Evolutionary conservation across 1,284 basidiomycete genomes (phyloP).

Genomic region (Paramarasmius palmivorus): DNA sequence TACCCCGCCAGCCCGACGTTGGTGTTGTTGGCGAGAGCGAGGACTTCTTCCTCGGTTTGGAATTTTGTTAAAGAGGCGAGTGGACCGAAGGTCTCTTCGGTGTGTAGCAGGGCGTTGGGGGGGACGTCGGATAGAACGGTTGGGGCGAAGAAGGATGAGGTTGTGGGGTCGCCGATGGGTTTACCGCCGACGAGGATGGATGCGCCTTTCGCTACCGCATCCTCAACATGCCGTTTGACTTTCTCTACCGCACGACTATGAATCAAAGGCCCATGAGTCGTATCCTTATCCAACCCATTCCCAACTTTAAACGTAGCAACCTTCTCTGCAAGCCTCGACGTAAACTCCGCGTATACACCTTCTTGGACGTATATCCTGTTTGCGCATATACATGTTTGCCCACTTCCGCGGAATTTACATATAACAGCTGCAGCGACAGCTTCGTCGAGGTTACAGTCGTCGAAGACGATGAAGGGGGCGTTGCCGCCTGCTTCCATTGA

Average conservation of each 20-base stretch:
- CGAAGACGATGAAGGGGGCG: conserved; percentile 94
- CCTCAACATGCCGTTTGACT: conserved; percentile 84
- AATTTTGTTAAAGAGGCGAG: conserved; percentile 81
- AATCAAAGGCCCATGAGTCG: conserved; percentile 94
- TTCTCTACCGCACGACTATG: conserved; percentile 87
- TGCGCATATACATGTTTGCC: conserved; percentile 90
- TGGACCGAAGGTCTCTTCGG: conserved; percentile 91
- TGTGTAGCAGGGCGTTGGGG: conserved; percentile 56
- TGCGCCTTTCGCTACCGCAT: conserved; percentile 83
- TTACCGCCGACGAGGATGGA: conserved; percentile 88
- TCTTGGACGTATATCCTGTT: conserved; percentile 89
- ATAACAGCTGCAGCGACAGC: conserved; percentile 88
- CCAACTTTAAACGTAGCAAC: conserved; percentile 93
- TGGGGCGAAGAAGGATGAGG: conserved; percentile 82
- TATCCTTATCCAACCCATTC: conserved; percentile 80
- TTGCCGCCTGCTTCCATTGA: conserved; percentile 91
- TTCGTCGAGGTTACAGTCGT: conserved; percentile 92
- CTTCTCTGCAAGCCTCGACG: conserved; percentile 77
- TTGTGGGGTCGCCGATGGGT: conserved; percentile 56
- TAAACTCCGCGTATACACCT: conserved; percentile 84
- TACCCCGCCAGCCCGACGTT: conserved; percentile 91
- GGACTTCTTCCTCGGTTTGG: conserved; percentile 90
- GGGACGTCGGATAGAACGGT: conserved; percentile 92
- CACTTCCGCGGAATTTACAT: conserved; percentile 91
- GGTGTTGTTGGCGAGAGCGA: conserved; percentile 83